Percentiles rank a stretch among this genome's conserved stretches.
Conservation (phyloP, 2,329 filamentous ascomycete species). For the Epichloe glyceriae region DNA sequence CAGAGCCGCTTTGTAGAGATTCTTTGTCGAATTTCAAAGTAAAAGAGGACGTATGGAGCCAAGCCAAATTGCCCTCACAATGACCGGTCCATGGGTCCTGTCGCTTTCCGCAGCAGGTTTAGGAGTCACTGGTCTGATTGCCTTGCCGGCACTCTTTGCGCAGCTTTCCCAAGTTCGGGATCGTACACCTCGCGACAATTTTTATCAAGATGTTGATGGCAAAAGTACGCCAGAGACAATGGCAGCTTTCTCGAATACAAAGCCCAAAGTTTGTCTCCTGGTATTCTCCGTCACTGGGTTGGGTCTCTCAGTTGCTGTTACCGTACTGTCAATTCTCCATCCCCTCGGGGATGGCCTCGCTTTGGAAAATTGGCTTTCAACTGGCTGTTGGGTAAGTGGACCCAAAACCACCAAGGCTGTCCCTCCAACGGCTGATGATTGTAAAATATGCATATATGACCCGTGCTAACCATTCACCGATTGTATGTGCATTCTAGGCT, state of each 20-base stretch:
- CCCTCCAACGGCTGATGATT: not conserved
- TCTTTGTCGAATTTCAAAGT: not conserved
- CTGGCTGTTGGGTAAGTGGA: slow-evolving; percentile 49
- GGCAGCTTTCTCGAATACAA: slow-evolving; percentile 46
- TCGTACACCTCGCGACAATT: slow-evolving; percentile 26
- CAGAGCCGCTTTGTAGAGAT: slow-evolving; percentile 2
- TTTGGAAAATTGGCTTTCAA: slow-evolving; percentile 46
- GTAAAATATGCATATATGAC: not conserved
- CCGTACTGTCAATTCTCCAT: slow-evolving; percentile 36
- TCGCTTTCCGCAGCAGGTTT: slow-evolving; percentile 21
- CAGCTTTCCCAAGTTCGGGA: slow-evolving; percentile 22
- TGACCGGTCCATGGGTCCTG: slow-evolving; percentile 9
- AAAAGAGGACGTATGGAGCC: not conserved
- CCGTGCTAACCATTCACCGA: not conserved
- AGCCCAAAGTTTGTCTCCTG: slow-evolving; percentile 42
- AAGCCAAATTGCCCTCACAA: not conserved
- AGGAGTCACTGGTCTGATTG: slow-evolving; percentile 21
- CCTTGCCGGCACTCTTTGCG: slow-evolving; percentile 24
- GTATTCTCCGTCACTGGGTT: slow-evolving; percentile 41
- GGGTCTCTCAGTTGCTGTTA: slow-evolving; percentile 40
- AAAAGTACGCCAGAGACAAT: slow-evolving; percentile 51
- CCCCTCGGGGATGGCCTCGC: slow-evolving; percentile 25
- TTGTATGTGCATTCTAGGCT: slow-evolving; percentile 21
- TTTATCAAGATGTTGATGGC: slow-evolving; percentile 60
- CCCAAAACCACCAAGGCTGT: not conserved